Percentiles rank a stretch among this genome's conserved stretches.
These are phyloP conservation scores for Tephrocybe rancida DNA, from an alignment of 768 basidiomycete genomes.

Conservation along the genomic window DNA sequence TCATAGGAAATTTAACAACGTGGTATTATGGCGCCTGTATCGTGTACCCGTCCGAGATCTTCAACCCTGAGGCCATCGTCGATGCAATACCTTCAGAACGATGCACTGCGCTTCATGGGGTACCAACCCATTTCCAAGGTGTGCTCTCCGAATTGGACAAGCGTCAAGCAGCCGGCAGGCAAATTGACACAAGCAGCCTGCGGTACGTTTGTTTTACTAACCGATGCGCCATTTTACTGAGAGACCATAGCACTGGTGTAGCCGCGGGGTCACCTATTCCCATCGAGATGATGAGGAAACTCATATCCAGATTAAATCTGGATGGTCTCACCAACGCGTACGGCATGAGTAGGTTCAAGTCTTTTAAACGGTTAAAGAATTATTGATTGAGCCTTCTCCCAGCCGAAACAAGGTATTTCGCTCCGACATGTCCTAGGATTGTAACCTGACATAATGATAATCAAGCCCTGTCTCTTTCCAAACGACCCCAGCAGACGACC, in stretches of 20 bases:
- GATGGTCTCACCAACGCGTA: constrained; percentile 76
- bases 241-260: constrained; percentile 62
- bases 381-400: constrained; percentile 6
- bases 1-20: constrained; percentile 79
- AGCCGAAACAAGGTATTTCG: constrained; percentile 73
- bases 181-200: constrained; percentile 49
- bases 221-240: too few species aligned
- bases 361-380: background rate
- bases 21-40: constrained; percentile 76
- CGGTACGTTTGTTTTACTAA: constrained; percentile 41
- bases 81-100: constrained; percentile 67
- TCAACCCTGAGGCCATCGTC: constrained; percentile 65
- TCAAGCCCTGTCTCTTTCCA: constrained; percentile 85
- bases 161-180: constrained; percentile 46
- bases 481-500: constrained; percentile 66
- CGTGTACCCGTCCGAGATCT: constrained; percentile 73
- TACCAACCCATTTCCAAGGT: constrained; percentile 84
- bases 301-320: constrained; percentile 70
- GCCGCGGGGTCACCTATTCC: constrained; percentile 82
- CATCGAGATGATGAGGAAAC: constrained; percentile 74
- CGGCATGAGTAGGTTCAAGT: constrained; percentile 74
- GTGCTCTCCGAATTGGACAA: constrained; percentile 68
- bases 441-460: background rate
- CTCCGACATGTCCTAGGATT: background rate
- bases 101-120: constrained; percentile 82